Base-by-base conservation (phyloP, 2,329 filamentous ascomycete genomes). In the Phialophora expanda region DNA sequence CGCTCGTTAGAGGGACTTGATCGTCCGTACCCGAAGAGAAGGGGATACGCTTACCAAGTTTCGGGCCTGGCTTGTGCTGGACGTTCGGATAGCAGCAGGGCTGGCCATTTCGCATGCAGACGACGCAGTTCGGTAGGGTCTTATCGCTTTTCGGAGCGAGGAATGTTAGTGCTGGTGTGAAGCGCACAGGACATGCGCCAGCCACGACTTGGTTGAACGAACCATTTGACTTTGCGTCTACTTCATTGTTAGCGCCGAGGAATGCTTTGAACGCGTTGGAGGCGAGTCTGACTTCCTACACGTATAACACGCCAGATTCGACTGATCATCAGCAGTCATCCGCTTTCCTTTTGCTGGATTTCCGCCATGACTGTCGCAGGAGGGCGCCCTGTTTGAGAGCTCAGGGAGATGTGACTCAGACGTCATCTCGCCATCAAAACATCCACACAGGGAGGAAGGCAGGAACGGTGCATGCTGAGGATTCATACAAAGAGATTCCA, bases 201-300 rank as follows among this genome's bases (percentile, higher is more conserved):
- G 34, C 34, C 34, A 41, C 12, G 1, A 17, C 22, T 28, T 44
- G 46, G 12, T 46, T n/a, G 14, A 22, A 61, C 59, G 9, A 51
- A 61, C 59, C 59, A 61, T 28, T 61, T 61, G 59, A 61, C 59
- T n/a, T 61, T 61, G 28, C 59, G 59, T 22, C 59, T 61, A 17
- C 34, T 17, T 61, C 11, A 61, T 3, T n/a, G 30, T 61, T 46
- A 61, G 56, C 44, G 30, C 34, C 17, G 8, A n/a, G 38, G 17
- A 17, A n/a, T 22, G 12, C 8, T 14, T 22, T 30, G 8, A 2
- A n/a, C 53, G 22, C 12, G 26, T 32, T 11, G 12, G n/a, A n/a
- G 26, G 20, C 14, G 44, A 12, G 46, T 28, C 30, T 48, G 22
- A 61, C 59, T 48, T 61, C 38, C 59, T 53, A 48, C 59, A 61